phyloP scores from a whole-genome alignment of 495 filamentous ascomycete genomes.

The Penicillium cataractarum region DNA sequence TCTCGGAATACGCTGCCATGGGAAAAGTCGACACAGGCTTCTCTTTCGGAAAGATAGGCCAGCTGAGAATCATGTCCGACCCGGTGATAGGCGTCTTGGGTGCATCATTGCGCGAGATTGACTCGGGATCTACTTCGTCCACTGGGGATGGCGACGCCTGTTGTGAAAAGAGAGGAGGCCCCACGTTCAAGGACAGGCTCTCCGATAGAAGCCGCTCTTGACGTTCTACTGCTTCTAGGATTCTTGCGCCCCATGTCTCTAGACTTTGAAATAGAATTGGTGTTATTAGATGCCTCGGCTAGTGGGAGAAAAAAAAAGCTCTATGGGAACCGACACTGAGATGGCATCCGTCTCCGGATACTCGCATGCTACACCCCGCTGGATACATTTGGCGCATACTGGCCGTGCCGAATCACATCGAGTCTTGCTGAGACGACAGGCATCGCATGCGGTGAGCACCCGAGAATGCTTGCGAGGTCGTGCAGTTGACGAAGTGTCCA shows the following conservation, averaged over 20 bases:
- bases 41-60: constrained; percentile 35
- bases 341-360: constrained; percentile 36
- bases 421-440: constrained; percentile 37
- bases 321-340: constrained; percentile 31
- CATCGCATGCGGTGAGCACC: constrained; percentile 36
- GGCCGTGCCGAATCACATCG: constrained; percentile 35
- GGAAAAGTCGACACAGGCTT: constrained; percentile 35
- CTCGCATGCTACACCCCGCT: constrained; percentile 33
- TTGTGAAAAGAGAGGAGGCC: constrained; percentile 8
- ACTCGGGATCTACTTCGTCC: constrained; percentile 31
- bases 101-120: constrained; percentile 36
- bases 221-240: constrained; percentile 34
- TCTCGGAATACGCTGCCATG: constrained; percentile 31
- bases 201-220: constrained; percentile 32
- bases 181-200: constrained; percentile 18
- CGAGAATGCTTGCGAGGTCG: constrained; percentile 36
- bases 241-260: constrained; percentile 32
- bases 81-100: constrained; percentile 36
- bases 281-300: constrained; percentile 20
- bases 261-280: constrained; percentile 21
- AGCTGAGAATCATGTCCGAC: constrained; percentile 37
- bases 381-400: constrained; percentile 34
- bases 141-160: constrained; percentile 20
- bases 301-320: constrained; percentile 11
- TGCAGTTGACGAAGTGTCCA: constrained; percentile 15